A percentile compares a stretch with the other conserved stretches of the same genome.
Evolutionary conservation across 2,329 filamentous ascomycete genomes (phyloP).

Genomic region (Pseudogymnoascus verrucosus): DNA sequence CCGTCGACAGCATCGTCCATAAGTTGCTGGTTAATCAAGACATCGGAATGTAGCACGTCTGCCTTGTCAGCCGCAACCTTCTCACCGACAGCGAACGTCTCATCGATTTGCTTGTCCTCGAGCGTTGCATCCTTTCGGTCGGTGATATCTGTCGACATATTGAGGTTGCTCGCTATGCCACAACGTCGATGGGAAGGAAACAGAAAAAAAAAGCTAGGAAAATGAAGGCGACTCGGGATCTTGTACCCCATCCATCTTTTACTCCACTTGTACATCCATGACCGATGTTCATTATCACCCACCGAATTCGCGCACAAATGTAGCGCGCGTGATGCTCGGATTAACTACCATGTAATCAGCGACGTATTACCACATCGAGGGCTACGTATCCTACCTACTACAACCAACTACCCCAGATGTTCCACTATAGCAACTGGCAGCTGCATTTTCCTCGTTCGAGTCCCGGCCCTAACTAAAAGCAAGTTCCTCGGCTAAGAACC

Average conservation of each 20-base stretch:
- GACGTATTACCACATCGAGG: neutral
- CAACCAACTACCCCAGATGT: neutral
- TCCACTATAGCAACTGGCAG: neutral
- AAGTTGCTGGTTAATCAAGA: constrained; percentile 8
- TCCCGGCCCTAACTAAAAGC: no score
- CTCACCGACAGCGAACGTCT: neutral
- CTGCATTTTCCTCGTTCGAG: neutral
- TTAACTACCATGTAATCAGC: neutral
- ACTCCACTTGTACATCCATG: neutral
- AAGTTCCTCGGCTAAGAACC: neutral
- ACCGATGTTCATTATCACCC: neutral
- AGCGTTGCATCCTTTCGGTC: neutral
- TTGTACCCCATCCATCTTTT: neutral
- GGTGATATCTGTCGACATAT: neutral
- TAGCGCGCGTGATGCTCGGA: neutral
- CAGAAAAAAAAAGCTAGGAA: neutral
- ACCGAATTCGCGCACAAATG: neutral
- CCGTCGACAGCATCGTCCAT: constrained; percentile 32
- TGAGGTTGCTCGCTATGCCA: neutral
- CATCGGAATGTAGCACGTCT: neutral
- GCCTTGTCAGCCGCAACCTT: neutral
- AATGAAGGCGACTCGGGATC: neutral
- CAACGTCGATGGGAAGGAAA: neutral
- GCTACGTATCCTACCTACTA: neutral
- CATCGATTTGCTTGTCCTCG: neutral